Percentiles rank a stretch among this genome's conserved stretches.
phyloP scores from a whole-genome alignment of 2,329 filamentous ascomycete species.

The Sporothrix brunneoviolacea region DNA sequence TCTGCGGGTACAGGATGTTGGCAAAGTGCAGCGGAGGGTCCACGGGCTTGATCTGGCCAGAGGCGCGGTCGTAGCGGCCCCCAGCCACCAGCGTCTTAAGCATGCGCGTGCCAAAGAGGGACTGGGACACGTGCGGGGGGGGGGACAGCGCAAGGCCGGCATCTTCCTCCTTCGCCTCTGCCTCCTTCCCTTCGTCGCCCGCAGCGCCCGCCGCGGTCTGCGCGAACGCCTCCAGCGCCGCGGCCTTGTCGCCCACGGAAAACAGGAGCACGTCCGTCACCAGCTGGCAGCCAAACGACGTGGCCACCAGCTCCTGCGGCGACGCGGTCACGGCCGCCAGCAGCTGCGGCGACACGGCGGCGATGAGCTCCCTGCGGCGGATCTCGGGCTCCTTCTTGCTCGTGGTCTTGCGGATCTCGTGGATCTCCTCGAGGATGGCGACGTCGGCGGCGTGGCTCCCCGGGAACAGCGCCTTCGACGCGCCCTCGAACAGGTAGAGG shows the following conservation, averaged over 20 bases:
- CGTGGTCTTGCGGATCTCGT: constrained; percentile 70
- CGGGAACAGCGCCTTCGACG: constrained; percentile 56
- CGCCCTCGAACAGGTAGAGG: constrained; percentile 72
- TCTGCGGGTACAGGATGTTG: constrained; percentile 71
- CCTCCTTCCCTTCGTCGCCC: constrained; percentile 35
- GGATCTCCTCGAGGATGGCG: constrained; percentile 68
- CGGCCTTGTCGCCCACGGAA: constrained; percentile 66
- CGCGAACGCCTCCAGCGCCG: constrained; percentile 65
- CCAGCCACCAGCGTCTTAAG: constrained; percentile 87
- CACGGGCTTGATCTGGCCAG: constrained; percentile 62
- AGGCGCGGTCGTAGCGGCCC: constrained; percentile 71
- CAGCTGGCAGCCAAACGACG: constrained; percentile 81
- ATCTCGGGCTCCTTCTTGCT: constrained; percentile 85
- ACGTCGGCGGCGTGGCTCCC: constrained; percentile 58
- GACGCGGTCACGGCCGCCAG: constrained; percentile 65
- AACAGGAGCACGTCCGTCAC: constrained; percentile 75
- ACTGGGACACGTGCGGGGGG: constrained; percentile 52
- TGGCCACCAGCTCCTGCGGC: constrained; percentile 61
- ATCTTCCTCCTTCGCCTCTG: constrained; percentile 25
- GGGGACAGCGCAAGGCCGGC: constrained; percentile 33
- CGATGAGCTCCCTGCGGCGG: constrained; percentile 69
- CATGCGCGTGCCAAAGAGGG: constrained; percentile 67
- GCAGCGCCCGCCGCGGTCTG: constrained; percentile 54
- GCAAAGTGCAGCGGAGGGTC: constrained; percentile 77
- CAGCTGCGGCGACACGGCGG: constrained; percentile 66